Percentiles rank a stretch among this genome's conserved stretches.
Evolutionary conservation across 495 filamentous ascomycete genomes (phyloP).

Genomic region (Aspergillus homomorphus): DNA sequence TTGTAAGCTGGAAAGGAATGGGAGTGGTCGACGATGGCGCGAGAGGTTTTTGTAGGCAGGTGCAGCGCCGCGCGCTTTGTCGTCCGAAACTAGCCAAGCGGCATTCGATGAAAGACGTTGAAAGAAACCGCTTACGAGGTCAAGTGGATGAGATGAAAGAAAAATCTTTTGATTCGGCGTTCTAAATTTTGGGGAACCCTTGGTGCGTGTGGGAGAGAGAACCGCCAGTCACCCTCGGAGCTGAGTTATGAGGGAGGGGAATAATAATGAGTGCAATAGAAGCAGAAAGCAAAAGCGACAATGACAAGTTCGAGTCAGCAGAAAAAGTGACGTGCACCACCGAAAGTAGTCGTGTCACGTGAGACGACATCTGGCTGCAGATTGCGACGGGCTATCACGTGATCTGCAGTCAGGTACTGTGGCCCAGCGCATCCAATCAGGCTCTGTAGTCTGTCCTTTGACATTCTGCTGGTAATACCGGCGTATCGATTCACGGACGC

Average conservation of each 20-base stretch:
- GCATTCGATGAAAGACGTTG: constrained; percentile 22
- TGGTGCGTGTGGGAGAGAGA: not conserved
- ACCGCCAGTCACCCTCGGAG: not conserved
- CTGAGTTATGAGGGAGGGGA: not conserved
- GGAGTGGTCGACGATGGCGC: not conserved
- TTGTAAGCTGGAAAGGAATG: constrained; percentile 7
- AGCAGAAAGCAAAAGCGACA: not conserved
- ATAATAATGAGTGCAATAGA: not conserved
- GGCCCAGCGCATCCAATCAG: constrained; percentile 28
- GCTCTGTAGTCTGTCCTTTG: constrained; percentile 39
- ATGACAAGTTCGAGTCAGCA: not conserved
- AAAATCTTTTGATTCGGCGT: not conserved
- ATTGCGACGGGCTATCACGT: constrained; percentile 10
- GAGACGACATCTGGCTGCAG: constrained; percentile 4
- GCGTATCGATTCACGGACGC: constrained; percentile 10
- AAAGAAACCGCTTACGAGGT: not conserved
- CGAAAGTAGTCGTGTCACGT: constrained; percentile 27
- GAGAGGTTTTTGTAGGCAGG: constrained; percentile 14
- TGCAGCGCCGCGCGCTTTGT: constrained; percentile 31
- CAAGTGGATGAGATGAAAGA: constrained; percentile 2
- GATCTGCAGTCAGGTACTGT: constrained; percentile 10
- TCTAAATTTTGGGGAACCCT: not conserved
- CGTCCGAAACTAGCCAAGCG: constrained; percentile 15
- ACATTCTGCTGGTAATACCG: constrained; percentile 23
- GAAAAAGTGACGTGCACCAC: constrained; percentile 31